Evolutionary conservation across 2,329 filamentous ascomycete species (phyloP).

Genomic region (Xenoacremonium recifei): DNA sequence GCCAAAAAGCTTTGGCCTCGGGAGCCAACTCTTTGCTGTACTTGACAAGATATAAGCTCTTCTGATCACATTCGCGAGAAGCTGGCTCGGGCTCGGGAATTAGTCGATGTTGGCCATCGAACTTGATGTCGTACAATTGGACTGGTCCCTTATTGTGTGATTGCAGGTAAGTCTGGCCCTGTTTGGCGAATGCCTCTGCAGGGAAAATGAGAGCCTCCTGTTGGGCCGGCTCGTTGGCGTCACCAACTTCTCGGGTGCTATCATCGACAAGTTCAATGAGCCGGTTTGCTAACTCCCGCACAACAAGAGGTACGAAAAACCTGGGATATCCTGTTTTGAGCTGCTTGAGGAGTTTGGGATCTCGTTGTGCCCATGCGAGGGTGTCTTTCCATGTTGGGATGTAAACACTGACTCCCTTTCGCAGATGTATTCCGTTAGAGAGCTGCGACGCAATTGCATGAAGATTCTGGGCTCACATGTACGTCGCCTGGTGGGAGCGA

Average conservation of each 20-base stretch:
- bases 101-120: constrained; percentile 10
- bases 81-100: background rate
- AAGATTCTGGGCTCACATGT: constrained; percentile 18
- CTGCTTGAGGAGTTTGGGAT: constrained; percentile 17
- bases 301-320: constrained; percentile 24
- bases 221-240: background rate
- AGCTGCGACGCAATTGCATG: background rate
- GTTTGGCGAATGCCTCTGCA: constrained; percentile 8
- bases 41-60: constrained; percentile 15
- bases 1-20: constrained; percentile 29
- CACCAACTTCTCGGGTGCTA: background rate
- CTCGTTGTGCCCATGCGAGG: constrained; percentile 19
- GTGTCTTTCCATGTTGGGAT: constrained; percentile 29
- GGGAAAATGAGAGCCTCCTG: constrained; percentile 1
- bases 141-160: background rate
- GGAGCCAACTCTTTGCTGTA: constrained; percentile 11
- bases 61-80: background rate
- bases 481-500: constrained; percentile 24
- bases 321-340: constrained; percentile 28
- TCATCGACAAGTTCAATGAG: constrained; percentile 11
- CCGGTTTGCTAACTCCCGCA: constrained; percentile 16
- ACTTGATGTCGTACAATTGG: constrained; percentile 7
- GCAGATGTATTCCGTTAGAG: background rate
- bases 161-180: constrained; percentile 18
- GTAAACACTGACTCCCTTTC: constrained; percentile 28